Conservation (phyloP, 1,284 basidiomycete genomes). For the Phellinidium pouzarii region DNA sequence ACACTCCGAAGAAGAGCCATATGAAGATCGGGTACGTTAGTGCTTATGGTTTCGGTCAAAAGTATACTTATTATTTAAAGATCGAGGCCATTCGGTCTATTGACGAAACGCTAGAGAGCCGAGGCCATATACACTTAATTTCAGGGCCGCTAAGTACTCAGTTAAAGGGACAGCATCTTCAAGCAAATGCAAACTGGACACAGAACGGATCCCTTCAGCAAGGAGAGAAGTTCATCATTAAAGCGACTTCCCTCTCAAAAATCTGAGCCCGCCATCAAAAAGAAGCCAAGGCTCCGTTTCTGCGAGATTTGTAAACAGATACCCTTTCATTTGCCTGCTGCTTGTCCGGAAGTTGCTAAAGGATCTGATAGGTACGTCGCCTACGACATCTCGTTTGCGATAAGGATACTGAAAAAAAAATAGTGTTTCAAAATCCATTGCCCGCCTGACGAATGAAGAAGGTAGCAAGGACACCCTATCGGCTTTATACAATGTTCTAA, state of each 20-base stretch:
- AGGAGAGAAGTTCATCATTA: neutral
- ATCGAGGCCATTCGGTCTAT: slow-evolving; percentile 57
- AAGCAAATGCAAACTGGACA: too few relatives aligned
- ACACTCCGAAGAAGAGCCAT: slow-evolving; percentile 52
- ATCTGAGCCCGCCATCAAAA: slow-evolving; percentile 27
- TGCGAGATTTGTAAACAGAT: slow-evolving; percentile 43
- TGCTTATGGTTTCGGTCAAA: neutral
- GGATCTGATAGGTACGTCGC: slow-evolving; percentile 44
- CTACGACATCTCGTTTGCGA: neutral
- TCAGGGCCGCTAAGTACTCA: slow-evolving; percentile 40
- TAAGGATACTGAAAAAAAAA: slow-evolving; percentile 2
- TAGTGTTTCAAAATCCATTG: slow-evolving; percentile 44
- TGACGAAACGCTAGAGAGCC: slow-evolving; percentile 48
- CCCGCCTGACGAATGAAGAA: slow-evolving; percentile 38
- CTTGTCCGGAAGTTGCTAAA: slow-evolving; percentile 44
- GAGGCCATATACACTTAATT: slow-evolving; percentile 49
- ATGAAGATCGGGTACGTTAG: slow-evolving; percentile 50
- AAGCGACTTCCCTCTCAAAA: slow-evolving; percentile 2
- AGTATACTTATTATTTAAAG: slow-evolving; percentile 30
- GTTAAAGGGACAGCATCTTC: neutral
- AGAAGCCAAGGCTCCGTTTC: slow-evolving; percentile 30
- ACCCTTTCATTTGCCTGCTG: slow-evolving; percentile 40
- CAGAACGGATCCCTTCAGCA: too few relatives aligned
- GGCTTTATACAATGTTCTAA: slow-evolving; percentile 39
- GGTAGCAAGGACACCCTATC: slow-evolving; percentile 32